Base-by-base conservation (phyloP, 495 filamentous ascomycete genomes). In the Penicillium fimorum region DNA sequence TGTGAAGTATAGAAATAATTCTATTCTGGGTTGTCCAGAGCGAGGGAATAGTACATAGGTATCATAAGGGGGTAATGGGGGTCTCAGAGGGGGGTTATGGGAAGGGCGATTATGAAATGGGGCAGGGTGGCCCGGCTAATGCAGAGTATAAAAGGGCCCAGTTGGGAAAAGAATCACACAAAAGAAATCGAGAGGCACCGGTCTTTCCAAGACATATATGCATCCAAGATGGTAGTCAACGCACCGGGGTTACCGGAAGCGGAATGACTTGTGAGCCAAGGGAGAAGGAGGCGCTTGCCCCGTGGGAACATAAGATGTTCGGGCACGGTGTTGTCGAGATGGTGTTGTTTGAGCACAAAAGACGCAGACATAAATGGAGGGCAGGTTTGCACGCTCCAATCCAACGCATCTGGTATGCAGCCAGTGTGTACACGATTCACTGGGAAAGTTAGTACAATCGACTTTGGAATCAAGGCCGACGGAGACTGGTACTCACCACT, bases 361-460 rank as follows among this genome's bases (percentile, higher is more conserved):
- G 17, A 87, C 74, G 65, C 90, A 96, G 12, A 94, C 84, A 68
- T 91, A 93, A 10, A 92, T 87, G 0, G 79, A 79, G 20, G 89
- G 89, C 43, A 90, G 76, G 49, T 86, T 80, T 8, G 73, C 68
- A 18, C 78, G 75, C 54, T 85, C 85, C 24, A 92, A 77, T 17
- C 88, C 86, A 32, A 92, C 80, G 65, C 91, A 96, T 61, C 80
- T 80, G 6, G 85, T 87, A 64, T 96, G 91, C 29, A 92, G 81
- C 85, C 87, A 93, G 71, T 92, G 87, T 38, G 84, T 87, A 71
- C 91, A 96, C 4, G 90, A 92, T 74, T 92, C 87, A 72, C 91
- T 92, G 62, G 32, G 18, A 7, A 17, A 18, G 38, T 71, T 40
- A 73, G 64, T 40, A 24, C 5, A 25, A 53, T 17, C n/a, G 49